Evolutionary conservation across 2,329 filamentous ascomycete species (phyloP).

Genomic region (Cladophialophora yegresii): DNA sequence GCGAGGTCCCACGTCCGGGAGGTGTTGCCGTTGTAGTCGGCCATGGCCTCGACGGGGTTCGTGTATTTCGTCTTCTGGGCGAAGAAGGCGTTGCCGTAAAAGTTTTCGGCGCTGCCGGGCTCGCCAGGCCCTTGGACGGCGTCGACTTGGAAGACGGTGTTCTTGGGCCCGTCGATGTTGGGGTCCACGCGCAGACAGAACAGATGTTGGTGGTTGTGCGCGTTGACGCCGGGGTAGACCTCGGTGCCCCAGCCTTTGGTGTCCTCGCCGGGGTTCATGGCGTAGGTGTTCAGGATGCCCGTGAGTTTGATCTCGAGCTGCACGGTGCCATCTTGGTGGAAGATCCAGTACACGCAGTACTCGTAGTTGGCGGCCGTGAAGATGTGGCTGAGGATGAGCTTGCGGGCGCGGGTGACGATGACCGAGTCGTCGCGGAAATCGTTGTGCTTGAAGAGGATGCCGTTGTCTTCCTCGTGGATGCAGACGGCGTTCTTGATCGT

Average conservation of each 20-base stretch:
- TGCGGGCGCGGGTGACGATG: slow-evolving; percentile 81
- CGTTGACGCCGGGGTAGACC: slow-evolving; percentile 87
- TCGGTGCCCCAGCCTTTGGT: slow-evolving; percentile 86
- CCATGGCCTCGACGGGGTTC: slow-evolving; percentile 67
- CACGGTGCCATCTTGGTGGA: slow-evolving; percentile 88
- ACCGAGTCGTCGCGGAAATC: slow-evolving; percentile 89
- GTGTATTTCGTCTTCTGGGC: slow-evolving; percentile 78
- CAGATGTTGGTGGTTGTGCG: slow-evolving; percentile 93
- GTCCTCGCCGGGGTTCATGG: slow-evolving; percentile 77
- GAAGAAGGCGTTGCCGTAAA: slow-evolving; percentile 87
- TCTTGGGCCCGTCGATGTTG: slow-evolving; percentile 80
- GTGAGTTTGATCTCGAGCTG: slow-evolving; percentile 91
- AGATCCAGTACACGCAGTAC: slow-evolving; percentile 84
- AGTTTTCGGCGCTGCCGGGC: slow-evolving; percentile 79
- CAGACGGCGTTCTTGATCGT: slow-evolving; percentile 93
- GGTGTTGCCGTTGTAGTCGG: slow-evolving; percentile 78
- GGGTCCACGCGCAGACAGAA: slow-evolving; percentile 88
- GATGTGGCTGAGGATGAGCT: slow-evolving; percentile 84
- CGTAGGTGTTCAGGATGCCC: slow-evolving; percentile 89
- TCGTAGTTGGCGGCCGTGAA: slow-evolving; percentile 97
- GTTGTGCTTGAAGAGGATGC: slow-evolving; percentile 90
- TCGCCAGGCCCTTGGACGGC: slow-evolving; percentile 69
- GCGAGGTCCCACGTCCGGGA: slow-evolving; percentile 87
- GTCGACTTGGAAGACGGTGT: slow-evolving; percentile 83
- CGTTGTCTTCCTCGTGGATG: slow-evolving; percentile 90